These are phyloP conservation scores for Tuber calosporum DNA, from an alignment of 495 filamentous ascomycete species.

Conservation along the genomic window DNA sequence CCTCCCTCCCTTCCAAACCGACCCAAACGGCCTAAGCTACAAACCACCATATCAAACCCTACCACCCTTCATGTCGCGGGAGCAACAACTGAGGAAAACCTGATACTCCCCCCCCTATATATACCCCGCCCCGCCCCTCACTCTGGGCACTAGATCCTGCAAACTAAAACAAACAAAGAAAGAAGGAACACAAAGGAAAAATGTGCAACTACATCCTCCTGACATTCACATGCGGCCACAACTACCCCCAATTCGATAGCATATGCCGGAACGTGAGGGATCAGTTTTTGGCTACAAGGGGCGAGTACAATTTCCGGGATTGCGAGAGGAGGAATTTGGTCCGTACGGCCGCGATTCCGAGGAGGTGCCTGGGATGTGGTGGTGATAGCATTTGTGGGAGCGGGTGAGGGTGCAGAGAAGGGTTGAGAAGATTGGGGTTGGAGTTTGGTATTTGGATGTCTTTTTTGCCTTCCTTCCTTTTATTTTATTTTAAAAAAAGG, in stretches of 20 bases:
- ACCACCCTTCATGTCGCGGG: neutral
- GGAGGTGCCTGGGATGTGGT: neutral
- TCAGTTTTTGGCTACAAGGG: constrained; percentile 23
- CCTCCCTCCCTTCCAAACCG: neutral
- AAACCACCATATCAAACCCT: neutral
- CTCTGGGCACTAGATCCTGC: neutral
- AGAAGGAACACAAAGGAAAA: neutral
- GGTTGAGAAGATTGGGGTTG: neutral
- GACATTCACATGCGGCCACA: constrained; percentile 20
- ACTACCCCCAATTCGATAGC: constrained; percentile 23
- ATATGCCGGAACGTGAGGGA: constrained; percentile 16
- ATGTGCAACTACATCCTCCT: constrained; percentile 32
- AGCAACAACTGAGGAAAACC: neutral
- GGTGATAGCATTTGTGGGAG: neutral
- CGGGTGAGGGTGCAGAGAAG: neutral
- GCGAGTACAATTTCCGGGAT: constrained; percentile 21
- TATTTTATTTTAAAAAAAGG: neutral
- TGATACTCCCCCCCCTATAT: neutral
- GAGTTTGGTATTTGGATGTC: neutral
- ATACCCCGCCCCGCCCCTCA: neutral
- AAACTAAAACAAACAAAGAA: no score
- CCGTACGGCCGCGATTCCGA: constrained; percentile 1
- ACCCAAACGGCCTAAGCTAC: neutral
- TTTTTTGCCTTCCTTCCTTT: no score
- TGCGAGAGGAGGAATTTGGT: constrained; percentile 14